These are phyloP conservation scores for Alliaria petiolata DNA, from an alignment of 345 rosid species.

Conservation along the genomic window DNA sequence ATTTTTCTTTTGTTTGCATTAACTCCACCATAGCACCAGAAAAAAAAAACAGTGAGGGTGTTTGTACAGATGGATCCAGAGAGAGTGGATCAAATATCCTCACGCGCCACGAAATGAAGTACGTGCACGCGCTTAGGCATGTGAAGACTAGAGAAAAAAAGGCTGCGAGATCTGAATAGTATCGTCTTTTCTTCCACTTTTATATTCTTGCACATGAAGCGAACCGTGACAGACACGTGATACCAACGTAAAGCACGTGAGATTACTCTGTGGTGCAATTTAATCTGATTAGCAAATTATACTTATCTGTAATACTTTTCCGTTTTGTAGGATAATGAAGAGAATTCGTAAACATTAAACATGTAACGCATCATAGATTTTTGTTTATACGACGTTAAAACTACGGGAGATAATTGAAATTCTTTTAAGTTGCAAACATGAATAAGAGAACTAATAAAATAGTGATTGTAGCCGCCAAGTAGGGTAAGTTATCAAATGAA, in stretches of 20 bases:
- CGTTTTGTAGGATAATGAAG: not conserved
- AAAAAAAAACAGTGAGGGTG: not conserved
- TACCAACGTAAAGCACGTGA: slow-evolving; percentile 28
- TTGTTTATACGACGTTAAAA: no score
- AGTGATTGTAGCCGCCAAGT: no score
- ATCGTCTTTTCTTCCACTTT: not conserved
- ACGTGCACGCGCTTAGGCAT: not conserved
- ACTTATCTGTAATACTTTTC: not conserved
- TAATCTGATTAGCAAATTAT: not conserved
- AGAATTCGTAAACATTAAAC: not conserved
- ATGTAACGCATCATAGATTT: not conserved
- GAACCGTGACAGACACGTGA: slow-evolving; percentile 25
- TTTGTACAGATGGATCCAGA: slow-evolving; percentile 10
- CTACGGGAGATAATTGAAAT: no score
- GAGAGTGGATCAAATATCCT: not conserved
- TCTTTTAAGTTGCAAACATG: no score
- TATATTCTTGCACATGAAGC: slow-evolving; percentile 24
- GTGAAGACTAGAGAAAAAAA: slow-evolving; percentile 12
- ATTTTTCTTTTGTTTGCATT: not conserved
- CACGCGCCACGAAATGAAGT: not conserved
- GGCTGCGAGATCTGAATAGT: slow-evolving; percentile 33
- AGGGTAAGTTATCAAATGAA: not conserved
- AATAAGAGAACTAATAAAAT: no score
- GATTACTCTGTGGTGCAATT: not conserved
- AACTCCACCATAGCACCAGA: not conserved